Evolutionary conservation across 2,329 filamentous ascomycete species (phyloP).

Genomic region (Colletotrichum gloeosporioides): DNA sequence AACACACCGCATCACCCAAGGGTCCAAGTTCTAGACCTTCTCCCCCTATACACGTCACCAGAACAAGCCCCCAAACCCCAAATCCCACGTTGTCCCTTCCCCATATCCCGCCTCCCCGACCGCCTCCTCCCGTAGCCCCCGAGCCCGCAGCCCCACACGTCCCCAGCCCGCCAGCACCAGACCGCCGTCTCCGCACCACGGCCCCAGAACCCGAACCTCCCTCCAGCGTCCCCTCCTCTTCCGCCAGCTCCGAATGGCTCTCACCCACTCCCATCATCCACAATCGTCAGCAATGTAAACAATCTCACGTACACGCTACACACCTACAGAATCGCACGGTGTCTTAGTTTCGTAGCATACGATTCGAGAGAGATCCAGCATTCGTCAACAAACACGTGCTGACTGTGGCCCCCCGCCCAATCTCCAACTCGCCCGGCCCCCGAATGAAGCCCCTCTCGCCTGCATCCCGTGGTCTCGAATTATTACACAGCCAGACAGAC

Average conservation of each 20-base stretch:
- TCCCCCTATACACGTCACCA: not conserved
- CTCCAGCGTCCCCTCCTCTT: not conserved
- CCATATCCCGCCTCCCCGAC: not conserved
- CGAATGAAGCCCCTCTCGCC: not conserved
- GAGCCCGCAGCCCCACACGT: not conserved
- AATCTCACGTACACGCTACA: not conserved
- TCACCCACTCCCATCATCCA: not conserved
- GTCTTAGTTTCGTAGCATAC: not conserved
- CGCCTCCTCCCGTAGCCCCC: not conserved
- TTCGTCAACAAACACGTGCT: not conserved
- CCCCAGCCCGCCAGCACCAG: not conserved
- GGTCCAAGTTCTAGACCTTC: not conserved
- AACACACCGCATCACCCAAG: not conserved
- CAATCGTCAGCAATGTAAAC: not conserved
- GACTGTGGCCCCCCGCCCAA: not conserved
- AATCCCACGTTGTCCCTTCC: not conserved
- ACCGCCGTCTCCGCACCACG: constrained; percentile 2
- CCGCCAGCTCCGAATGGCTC: not conserved
- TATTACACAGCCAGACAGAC: not conserved
- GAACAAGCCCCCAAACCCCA: not conserved
- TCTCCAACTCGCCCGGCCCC: not conserved
- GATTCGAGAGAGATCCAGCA: not conserved
- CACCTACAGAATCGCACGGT: not conserved
- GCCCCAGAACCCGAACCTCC: not conserved
- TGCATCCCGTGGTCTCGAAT: not conserved